A percentile compares a stretch with the other conserved stretches of the same genome.
phyloP scores from a whole-genome alignment of 495 filamentous ascomycete genomes.

The Cudoniella acicularis region DNA sequence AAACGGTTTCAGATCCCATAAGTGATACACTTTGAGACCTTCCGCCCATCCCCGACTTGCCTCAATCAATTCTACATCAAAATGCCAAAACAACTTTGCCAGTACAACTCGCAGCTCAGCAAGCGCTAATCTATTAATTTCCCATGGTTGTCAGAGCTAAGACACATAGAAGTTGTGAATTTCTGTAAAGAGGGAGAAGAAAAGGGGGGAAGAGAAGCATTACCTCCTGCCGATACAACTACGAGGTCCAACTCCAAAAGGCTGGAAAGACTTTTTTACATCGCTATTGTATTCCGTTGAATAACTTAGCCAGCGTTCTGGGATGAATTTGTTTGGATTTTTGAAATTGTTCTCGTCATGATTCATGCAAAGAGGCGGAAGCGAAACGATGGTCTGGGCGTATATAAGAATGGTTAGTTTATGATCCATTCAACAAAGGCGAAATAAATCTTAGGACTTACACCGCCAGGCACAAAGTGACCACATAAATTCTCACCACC shows the following conservation, averaged over 20 bases:
- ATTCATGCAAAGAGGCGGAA: too few species aligned
- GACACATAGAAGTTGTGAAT: neutral
- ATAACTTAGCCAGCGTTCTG: neutral
- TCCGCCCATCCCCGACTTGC: neutral
- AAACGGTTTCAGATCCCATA: too few species aligned
- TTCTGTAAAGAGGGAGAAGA: too few species aligned
- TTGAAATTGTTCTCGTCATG: neutral
- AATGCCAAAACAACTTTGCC: neutral
- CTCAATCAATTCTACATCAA: neutral
- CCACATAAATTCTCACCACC: neutral
- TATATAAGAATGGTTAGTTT: too few species aligned
- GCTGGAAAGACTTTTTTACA: neutral
- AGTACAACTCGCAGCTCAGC: neutral
- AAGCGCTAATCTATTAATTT: neutral
- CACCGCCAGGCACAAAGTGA: neutral
- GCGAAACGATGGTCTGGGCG: too few species aligned
- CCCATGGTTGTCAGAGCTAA: neutral
- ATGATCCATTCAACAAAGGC: too few species aligned
- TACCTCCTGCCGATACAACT: neutral
- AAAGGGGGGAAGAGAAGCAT: too few species aligned
- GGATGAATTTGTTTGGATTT: neutral
- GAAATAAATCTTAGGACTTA: too few species aligned
- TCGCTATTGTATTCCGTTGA: neutral
- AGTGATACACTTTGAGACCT: too few species aligned
- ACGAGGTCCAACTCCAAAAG: neutral